These are phyloP conservation scores for Fraxinus dipetala DNA, from an alignment of 305 asterid species.

Conservation along the genomic window DNA sequence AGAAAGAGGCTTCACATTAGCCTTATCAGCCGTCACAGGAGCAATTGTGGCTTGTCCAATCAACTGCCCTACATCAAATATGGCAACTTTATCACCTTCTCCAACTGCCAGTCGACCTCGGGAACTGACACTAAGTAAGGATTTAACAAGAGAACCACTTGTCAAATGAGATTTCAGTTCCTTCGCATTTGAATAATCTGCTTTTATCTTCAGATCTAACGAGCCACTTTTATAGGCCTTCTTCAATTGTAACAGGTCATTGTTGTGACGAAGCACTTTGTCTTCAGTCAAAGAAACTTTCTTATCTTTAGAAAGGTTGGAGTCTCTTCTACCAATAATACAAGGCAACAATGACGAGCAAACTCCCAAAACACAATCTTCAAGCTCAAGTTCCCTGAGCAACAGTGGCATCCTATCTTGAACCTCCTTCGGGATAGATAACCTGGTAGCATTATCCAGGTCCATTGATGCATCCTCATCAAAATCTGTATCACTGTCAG, in stretches of 20 bases:
- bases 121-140: slow-evolving; percentile 79
- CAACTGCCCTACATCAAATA: slow-evolving; percentile 96
- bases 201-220: slow-evolving; percentile 90
- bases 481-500: slow-evolving; percentile 90
- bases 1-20: slow-evolving; percentile 98
- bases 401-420: slow-evolving; percentile 70
- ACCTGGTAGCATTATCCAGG: slow-evolving; percentile 57
- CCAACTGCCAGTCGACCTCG: slow-evolving; percentile 99
- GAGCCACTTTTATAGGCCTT: slow-evolving; percentile 99
- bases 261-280: slow-evolving; percentile 62
- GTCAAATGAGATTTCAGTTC: slow-evolving; percentile 92
- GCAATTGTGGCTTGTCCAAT: slow-evolving; percentile 94
- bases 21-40: slow-evolving; percentile 97
- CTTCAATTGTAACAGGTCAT: slow-evolving; percentile 85
- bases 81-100: slow-evolving; percentile 98
- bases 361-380: slow-evolving; percentile 63
- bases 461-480: slow-evolving; percentile 74
- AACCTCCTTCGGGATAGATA: slow-evolving; percentile 73
- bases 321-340: slow-evolving; percentile 64
- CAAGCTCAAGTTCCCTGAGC: slow-evolving; percentile 74
- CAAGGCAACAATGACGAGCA: slow-evolving; percentile 79
- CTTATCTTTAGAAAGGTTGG: slow-evolving; percentile 59
- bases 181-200: slow-evolving; percentile 93
- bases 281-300: slow-evolving; percentile 62
- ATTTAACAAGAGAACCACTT: slow-evolving; percentile 93